Evolutionary conservation across 441 rosid species (phyloP).

Genomic region (Isatis lusitanica): DNA sequence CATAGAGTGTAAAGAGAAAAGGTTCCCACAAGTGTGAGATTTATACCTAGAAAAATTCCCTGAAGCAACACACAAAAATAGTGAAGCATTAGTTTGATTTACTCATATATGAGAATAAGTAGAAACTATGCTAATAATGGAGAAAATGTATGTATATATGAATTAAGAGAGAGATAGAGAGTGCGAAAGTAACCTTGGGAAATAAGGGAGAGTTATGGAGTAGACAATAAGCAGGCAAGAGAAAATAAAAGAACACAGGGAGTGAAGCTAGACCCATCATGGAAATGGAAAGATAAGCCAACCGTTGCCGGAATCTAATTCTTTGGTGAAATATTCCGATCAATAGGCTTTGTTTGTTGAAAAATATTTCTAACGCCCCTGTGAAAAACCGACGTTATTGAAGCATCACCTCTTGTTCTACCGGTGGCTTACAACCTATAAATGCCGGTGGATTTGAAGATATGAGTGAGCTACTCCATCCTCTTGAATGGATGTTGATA

Average conservation of each 20-base stretch:
- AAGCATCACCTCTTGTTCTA: slow-evolving; percentile 23
- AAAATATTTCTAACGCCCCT: slow-evolving; percentile 29
- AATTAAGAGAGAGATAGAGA: neutral
- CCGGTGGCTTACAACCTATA: slow-evolving; percentile 20
- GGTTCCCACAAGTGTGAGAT: slow-evolving; percentile 7
- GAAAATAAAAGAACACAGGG: slow-evolving; percentile 28
- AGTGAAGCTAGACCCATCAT: slow-evolving; percentile 29
- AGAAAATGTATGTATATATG: neutral
- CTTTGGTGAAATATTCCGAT: slow-evolving; percentile 11
- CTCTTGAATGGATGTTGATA: slow-evolving; percentile 51
- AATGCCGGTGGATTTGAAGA: slow-evolving; percentile 29
- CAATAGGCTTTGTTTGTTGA: slow-evolving; percentile 32
- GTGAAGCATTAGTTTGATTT: neutral
- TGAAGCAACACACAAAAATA: neutral
- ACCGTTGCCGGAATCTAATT: slow-evolving; percentile 32
- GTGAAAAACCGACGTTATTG: slow-evolving; percentile 30
- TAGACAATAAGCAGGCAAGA: slow-evolving; percentile 36
- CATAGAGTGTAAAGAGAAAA: slow-evolving; percentile 19
- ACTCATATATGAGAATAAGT: neutral
- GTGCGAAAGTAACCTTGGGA: neutral
- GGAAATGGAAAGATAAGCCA: slow-evolving; percentile 1
- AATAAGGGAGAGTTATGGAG: neutral
- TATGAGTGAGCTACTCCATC: slow-evolving; percentile 43
- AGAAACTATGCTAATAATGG: neutral
- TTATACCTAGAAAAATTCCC: neutral